Percentiles rank a stretch among this genome's conserved stretches.
These are phyloP conservation scores for Oryza meyeriana DNA, from an alignment of 176 grass and related monocot genomes.

Conservation along the genomic window DNA sequence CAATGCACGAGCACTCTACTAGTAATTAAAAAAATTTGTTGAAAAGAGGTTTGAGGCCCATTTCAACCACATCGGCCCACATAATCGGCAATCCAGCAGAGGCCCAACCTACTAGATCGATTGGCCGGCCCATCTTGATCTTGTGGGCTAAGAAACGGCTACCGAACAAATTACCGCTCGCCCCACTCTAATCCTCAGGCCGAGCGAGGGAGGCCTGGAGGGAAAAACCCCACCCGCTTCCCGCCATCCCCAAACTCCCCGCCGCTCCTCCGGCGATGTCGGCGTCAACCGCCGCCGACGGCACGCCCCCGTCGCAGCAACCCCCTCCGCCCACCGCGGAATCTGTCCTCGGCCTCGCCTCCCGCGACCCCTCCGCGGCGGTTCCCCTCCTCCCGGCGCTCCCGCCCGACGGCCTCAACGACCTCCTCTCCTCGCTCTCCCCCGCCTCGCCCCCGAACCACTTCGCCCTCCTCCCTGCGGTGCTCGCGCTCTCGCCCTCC, in stretches of 20 bases:
- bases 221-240: not conserved
- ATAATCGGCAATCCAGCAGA: too few species aligned
- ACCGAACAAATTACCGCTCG: not conserved
- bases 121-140: not conserved
- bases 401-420: slow-evolving; percentile 6
- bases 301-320: not conserved
- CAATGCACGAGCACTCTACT: too few species aligned
- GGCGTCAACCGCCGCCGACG: not conserved
- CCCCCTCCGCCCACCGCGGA: slow-evolving; percentile 36
- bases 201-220: not conserved
- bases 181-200: not conserved
- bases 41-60: too few species aligned
- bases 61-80: too few species aligned
- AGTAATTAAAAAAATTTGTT: too few species aligned
- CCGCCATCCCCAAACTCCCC: not conserved
- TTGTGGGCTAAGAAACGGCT: not conserved
- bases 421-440: slow-evolving; percentile 29
- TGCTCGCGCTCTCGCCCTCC: slow-evolving; percentile 26
- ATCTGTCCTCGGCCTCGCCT: slow-evolving; percentile 31
- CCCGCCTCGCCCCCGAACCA: slow-evolving; percentile 25
- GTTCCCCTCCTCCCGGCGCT: slow-evolving; percentile 31
- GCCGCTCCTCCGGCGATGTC: not conserved
- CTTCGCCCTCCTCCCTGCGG: slow-evolving; percentile 28
- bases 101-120: too few species aligned
- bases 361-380: slow-evolving; percentile 33